phyloP scores from a whole-genome alignment of 1,284 basidiomycete genomes.

The Puccinia sorghi region DNA sequence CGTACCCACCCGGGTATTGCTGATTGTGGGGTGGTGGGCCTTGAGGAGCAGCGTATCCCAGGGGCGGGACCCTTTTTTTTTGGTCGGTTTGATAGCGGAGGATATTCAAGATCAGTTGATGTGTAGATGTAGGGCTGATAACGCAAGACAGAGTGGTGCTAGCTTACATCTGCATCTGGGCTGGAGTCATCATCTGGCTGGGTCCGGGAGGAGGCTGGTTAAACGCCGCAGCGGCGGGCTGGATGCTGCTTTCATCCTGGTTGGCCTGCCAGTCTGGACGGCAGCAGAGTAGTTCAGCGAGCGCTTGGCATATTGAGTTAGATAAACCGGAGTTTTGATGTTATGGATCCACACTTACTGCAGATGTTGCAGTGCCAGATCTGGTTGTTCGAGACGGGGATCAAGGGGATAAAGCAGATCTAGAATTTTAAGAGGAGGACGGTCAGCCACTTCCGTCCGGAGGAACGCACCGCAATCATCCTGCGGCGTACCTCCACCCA shows the following conservation, averaged over 20 bases:
- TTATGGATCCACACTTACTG: not conserved
- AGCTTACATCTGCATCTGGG: conserved; percentile 24
- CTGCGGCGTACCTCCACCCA: conserved; percentile 26
- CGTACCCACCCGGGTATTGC: conserved; percentile 2
- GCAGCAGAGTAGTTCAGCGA: not conserved
- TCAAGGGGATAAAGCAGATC: conserved; percentile 36
- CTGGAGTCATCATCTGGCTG: not conserved
- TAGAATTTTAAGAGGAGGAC: not conserved
- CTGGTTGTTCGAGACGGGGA: conserved; percentile 20
- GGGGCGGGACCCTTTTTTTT: conserved; percentile 2
- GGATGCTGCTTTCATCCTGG: not conserved
- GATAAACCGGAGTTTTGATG: too few relatives aligned
- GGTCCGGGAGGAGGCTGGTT: not conserved
- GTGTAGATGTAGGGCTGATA: not conserved
- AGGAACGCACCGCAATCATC: not conserved
- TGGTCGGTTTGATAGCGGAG: not conserved
- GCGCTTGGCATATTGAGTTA: too few relatives aligned
- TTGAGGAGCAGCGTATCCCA: not conserved
- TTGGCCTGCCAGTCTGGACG: conserved; percentile 31
- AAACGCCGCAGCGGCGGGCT: not conserved
- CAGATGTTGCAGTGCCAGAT: conserved; percentile 48
- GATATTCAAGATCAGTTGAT: not conserved
- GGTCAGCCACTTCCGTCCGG: not conserved
- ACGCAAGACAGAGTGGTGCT: not conserved
- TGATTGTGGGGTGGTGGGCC: not conserved